A percentile compares a stretch with the other conserved stretches of the same genome.
Conservation (phyloP, 2,329 filamentous ascomycete species). For the Aspergillus aculeatus region DNA sequence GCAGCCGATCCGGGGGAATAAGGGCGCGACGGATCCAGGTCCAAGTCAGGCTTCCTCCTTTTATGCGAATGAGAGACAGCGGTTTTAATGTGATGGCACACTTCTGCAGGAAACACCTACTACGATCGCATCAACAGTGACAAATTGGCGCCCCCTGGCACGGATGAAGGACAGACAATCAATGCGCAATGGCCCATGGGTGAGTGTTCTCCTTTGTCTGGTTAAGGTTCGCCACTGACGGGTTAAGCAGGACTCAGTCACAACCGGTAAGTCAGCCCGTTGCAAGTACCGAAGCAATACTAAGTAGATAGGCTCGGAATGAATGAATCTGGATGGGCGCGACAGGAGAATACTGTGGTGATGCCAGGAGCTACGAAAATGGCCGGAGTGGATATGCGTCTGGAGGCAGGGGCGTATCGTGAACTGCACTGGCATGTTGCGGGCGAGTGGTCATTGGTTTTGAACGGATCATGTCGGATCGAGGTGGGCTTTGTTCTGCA, state of each 20-base stretch:
- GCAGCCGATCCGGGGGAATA: conserved; percentile 55
- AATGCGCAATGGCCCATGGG: conserved; percentile 57
- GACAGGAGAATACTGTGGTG: conserved; percentile 54
- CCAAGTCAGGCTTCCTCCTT: conserved; percentile 38
- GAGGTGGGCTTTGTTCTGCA: conserved; percentile 22
- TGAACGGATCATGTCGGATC: conserved; percentile 41
- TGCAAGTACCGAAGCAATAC: not conserved
- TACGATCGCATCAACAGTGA: conserved; percentile 58
- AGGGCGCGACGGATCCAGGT: conserved; percentile 54
- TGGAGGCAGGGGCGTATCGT: conserved; percentile 58
- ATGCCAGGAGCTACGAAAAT: conserved; percentile 53
- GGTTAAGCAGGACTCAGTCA: conserved; percentile 40
- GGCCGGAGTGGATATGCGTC: conserved; percentile 61
- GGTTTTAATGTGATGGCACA: not conserved
- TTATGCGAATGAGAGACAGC: not conserved
- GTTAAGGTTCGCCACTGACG: conserved; percentile 7
- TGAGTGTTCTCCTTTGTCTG: conserved; percentile 2
- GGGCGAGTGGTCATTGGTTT: conserved; percentile 39
- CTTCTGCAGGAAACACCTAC: conserved; percentile 41
- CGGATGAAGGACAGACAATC: conserved; percentile 45
- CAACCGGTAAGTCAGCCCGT: conserved; percentile 38
- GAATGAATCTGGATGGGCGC: conserved; percentile 53
- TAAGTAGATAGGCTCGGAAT: conserved; percentile 38
- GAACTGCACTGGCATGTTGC: conserved; percentile 59
- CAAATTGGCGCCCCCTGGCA: conserved; percentile 53